phyloP scores from a whole-genome alignment of 2,329 filamentous ascomycete genomes.

The Ophiocordyceps camponoti-saundersi region DNA sequence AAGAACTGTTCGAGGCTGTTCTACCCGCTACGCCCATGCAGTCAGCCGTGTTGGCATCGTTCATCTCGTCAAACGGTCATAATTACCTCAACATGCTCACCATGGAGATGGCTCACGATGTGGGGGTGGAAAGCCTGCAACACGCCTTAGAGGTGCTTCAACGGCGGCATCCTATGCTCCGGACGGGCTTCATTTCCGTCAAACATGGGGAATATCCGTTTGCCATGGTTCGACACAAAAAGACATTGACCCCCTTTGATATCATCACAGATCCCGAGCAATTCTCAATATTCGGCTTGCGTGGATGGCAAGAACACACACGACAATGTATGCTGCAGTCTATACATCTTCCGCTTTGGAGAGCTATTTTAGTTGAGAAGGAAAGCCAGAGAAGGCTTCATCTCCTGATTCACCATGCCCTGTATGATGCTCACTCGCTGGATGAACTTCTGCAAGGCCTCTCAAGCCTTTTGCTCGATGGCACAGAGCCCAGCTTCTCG shows the following conservation, averaged over 20 bases:
- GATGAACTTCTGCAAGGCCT: slow-evolving; percentile 47
- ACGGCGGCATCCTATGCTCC: slow-evolving; percentile 49
- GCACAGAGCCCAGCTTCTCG: slow-evolving; percentile 2
- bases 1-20: slow-evolving; percentile 32
- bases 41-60: slow-evolving; percentile 62
- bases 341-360: slow-evolving; percentile 46
- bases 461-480: slow-evolving; percentile 8
- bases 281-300: slow-evolving; percentile 10
- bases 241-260: slow-evolving; percentile 3
- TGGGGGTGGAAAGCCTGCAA: slow-evolving; percentile 24
- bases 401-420: slow-evolving; percentile 53
- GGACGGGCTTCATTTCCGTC: slow-evolving; percentile 53
- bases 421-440: slow-evolving; percentile 73
- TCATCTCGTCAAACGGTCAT: slow-evolving; percentile 44
- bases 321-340: slow-evolving; percentile 9
- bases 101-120: slow-evolving; percentile 26
- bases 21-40: slow-evolving; percentile 70
- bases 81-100: slow-evolving; percentile 63
- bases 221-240: slow-evolving; percentile 51
- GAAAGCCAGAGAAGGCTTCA: slow-evolving; percentile 16
- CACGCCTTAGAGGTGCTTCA: slow-evolving; percentile 42
- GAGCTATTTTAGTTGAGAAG: slow-evolving; percentile 27
- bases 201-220: slow-evolving; percentile 46
- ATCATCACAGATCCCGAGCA: not conserved
- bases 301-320: slow-evolving; percentile 19